Evolutionary conservation across 2,329 filamentous ascomycete genomes (phyloP).

Genomic region (Pestalotiopsis sp.): DNA sequence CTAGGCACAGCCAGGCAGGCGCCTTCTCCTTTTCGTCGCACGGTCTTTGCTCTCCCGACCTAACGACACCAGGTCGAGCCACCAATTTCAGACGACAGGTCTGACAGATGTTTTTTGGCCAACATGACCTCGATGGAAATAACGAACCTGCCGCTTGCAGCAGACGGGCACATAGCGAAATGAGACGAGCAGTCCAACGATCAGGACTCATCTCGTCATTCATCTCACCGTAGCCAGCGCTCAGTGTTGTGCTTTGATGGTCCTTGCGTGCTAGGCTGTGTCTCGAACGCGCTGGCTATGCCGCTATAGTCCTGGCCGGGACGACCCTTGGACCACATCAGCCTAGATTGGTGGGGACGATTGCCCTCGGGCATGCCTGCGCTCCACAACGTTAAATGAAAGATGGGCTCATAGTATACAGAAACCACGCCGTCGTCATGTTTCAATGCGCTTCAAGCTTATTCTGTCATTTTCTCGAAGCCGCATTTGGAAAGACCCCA

Average conservation of each 20-base stretch:
- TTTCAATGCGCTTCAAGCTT: slow-evolving; percentile 5
- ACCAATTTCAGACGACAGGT: slow-evolving; percentile 2
- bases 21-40: neutral
- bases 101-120: neutral
- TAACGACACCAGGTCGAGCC: neutral
- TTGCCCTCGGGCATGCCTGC: neutral
- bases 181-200: neutral
- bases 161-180: neutral
- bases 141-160: neutral
- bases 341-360: slow-evolving; percentile 4
- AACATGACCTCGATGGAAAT: neutral
- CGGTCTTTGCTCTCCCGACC: neutral
- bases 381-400: slow-evolving; percentile 12
- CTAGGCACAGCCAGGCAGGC: neutral
- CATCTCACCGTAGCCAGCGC: neutral
- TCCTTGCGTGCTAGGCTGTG: neutral
- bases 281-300: neutral
- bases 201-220: neutral
- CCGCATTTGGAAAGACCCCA: slow-evolving; percentile 2
- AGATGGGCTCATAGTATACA: neutral
- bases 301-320: neutral
- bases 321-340: neutral
- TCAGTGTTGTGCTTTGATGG: slow-evolving; percentile 3
- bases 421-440: slow-evolving; percentile 3
- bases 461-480: slow-evolving; percentile 2